Base-by-base conservation (phyloP, 768 basidiomycete genomes). In the Cubamyces lactineus region DNA sequence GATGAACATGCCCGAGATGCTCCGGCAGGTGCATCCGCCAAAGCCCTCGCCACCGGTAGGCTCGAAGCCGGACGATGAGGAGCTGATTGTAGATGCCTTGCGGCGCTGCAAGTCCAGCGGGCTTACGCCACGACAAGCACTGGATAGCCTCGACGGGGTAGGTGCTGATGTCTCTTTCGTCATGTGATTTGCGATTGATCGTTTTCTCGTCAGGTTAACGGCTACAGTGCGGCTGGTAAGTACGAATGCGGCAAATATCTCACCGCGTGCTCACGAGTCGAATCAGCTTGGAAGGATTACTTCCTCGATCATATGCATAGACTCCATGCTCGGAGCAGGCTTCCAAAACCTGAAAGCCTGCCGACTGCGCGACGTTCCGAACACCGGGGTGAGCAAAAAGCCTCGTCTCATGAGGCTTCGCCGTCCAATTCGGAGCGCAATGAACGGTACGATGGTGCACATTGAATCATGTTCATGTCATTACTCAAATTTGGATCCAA, bases 281-380 rank as follows among this genome's bases (percentile, higher is more conserved):
- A 23, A 2, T 28, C 1, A 59, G 57, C 40, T 5, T 59, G 57
- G 57, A 59, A 59, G 26, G 49, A 59, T 26, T 43, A 59, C 11
- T 59, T 59, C 19, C 28, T 59, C 3, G 57, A 51, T 16, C 49
- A 59, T 28, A 26, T 43, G 16, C 49, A 59, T 1, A 59, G 41
- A 21, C 23, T 59, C 11, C 38, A 59, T 19, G 13, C n/a, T 13
- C 41, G 17, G 34, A 34, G 34, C 34, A 34, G 34, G 34, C 34
- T 34, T 34, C 34, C 34, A 11, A 34, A 11, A 34, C 34, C 34
- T 34, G 34, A 34, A 6, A 34, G 5, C 9, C 34, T 34, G 11
- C 34, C 34, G 5, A 34, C 34, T 34, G 34, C 34, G 11, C 34
- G 34, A 34, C 34, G 34, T 34, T 7, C 34, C 11, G 34, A 34